Conservation (phyloP, 1,284 basidiomycete species). For the Lentinula novae-zelandiae region DNA sequence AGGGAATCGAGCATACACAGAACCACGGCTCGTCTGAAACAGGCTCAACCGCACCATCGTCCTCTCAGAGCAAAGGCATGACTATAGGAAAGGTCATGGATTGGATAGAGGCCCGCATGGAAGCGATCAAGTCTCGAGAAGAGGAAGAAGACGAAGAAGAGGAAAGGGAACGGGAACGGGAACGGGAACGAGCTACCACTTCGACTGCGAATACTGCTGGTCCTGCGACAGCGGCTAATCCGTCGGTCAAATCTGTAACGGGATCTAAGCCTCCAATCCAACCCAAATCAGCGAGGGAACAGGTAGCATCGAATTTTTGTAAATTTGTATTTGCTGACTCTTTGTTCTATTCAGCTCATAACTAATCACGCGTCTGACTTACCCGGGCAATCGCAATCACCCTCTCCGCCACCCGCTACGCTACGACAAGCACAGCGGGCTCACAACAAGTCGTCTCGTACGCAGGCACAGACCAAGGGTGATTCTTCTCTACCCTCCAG, state of each 20-base stretch:
- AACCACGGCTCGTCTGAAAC: conserved; percentile 17
- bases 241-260: neutral
- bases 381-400: conserved; percentile 24
- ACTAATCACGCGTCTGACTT: conserved; percentile 28
- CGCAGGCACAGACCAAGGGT: conserved; percentile 21
- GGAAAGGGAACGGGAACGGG: conserved; percentile 54
- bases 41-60: neutral
- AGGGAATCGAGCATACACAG: conserved; percentile 30
- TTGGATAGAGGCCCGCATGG: conserved; percentile 70
- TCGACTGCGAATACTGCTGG: conserved; percentile 10
- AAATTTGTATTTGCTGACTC: conserved; percentile 9
- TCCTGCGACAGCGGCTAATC: conserved; percentile 16
- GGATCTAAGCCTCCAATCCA: neutral
- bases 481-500: conserved; percentile 3
- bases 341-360: conserved; percentile 3
- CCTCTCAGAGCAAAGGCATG: conserved; percentile 35
- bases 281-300: conserved; percentile 20
- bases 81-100: conserved; percentile 75
- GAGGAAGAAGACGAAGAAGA: conserved; percentile 80
- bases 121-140: conserved; percentile 64
- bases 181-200: conserved; percentile 30
- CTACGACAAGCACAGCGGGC: conserved; percentile 25
- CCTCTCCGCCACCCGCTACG: conserved; percentile 32
- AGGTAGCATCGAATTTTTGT: conserved; percentile 19
- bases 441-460: conserved; percentile 7